Evolutionary conservation across 169 alveolate species (phyloP), one percentile per base, ranked within the genome.

Genomic region (Plasmodium ovale): DNA sequence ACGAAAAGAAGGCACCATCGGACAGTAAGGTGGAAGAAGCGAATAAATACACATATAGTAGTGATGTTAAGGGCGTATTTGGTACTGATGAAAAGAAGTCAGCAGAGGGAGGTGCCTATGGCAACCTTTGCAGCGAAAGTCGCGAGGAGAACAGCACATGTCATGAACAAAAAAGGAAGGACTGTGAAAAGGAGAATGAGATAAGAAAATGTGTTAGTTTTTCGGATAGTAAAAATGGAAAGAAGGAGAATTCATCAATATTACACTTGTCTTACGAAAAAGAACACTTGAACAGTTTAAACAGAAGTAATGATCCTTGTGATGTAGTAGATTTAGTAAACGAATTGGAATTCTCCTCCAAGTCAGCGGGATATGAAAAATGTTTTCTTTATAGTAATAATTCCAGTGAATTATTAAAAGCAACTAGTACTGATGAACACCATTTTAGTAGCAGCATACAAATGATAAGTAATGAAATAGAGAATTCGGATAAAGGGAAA

Each of bases 201-300:
- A n/a, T 56, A 25, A 62, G 21, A n/a, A 14, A 31, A 14, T 3
- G 23, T 16, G 72, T 29, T 10, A 25, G 29, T 29, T 62, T 62
- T 62, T 62, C 23, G 14, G 23, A 39, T 39, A 39, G 19, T 31
- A 62, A 14, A n/a, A 62, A 62, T 4, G 47, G 33, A 19, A 14
- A 16, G 9, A 62, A 33, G n/a, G 47, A 10, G 21, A 62, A 62
- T 10, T 31, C 27, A 5, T 29, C 47, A 14, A 23, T 10, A 14
- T 62, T 62, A 29, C 14, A 62, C 5, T 31, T 19, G n/a, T 62
- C 72, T 0, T n/a, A 62, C 3, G 72, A 62, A 62, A 19, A 56
- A 5, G 9, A 56, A 16, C 21, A 56, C 35, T 56, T 56, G 19
- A 62, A 31, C 33, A 33, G 27, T 29, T 27, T 62, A 31, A 62